Evolutionary conservation across 495 filamentous ascomycete genomes (phyloP).

Genomic region (Trypethelium eluteriae): DNA sequence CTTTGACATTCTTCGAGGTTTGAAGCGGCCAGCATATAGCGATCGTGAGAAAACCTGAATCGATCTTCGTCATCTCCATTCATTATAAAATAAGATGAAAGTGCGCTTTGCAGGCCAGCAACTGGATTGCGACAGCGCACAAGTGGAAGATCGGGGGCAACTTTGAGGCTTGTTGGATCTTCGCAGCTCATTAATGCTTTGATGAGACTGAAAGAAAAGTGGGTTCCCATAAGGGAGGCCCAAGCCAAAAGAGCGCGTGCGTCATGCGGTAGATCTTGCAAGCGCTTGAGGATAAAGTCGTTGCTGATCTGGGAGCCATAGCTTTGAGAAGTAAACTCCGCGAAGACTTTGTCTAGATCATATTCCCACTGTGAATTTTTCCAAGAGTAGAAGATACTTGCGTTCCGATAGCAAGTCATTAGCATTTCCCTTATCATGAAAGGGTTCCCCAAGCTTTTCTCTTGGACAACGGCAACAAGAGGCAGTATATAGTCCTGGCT

Average conservation of each 20-base stretch:
- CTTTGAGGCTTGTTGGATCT: constrained; percentile 14
- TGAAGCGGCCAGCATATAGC: constrained; percentile 69
- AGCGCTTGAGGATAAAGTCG: constrained; percentile 66
- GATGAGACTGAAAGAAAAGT: constrained; percentile 74
- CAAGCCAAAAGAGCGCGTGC: constrained; percentile 75
- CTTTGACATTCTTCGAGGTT: constrained; percentile 58
- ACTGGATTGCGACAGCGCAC: constrained; percentile 46
- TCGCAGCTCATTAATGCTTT: constrained; percentile 63
- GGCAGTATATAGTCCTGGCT: constrained; percentile 53
- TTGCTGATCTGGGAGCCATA: constrained; percentile 72
- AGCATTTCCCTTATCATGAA: constrained; percentile 89
- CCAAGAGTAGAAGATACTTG: constrained; percentile 79
- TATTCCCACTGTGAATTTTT: constrained; percentile 71
- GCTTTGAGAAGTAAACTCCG: constrained; percentile 65
- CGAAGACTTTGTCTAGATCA: constrained; percentile 73
- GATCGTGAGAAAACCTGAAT: constrained; percentile 72
- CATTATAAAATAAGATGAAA: constrained; percentile 69
- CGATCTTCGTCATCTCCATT: constrained; percentile 69
- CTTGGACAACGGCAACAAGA: constrained; percentile 65
- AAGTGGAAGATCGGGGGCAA: constrained; percentile 21
- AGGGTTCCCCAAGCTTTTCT: constrained; percentile 73
- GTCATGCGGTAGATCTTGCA: constrained; percentile 65
- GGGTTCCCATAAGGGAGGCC: constrained; percentile 69
- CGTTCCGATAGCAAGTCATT: constrained; percentile 75
- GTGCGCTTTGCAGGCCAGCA: constrained; percentile 65